A percentile compares a stretch with the other conserved stretches of the same genome.
Evolutionary conservation across 1,284 basidiomycete genomes (phyloP).

Genomic region (Ganoderma lingzhi): DNA sequence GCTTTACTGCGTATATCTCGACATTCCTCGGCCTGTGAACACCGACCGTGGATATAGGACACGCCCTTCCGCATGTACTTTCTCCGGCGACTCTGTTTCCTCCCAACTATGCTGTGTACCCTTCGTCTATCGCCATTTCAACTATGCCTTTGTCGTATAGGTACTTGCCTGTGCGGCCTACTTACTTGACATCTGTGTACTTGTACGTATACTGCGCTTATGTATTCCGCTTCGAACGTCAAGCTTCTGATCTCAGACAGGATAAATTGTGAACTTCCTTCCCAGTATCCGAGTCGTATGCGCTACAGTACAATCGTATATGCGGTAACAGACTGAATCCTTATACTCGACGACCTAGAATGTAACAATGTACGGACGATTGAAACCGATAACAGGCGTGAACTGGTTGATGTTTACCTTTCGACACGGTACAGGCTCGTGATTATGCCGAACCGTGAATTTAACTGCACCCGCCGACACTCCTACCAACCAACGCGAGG

Average conservation of each 20-base stretch:
- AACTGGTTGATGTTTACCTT: too few relatives aligned
- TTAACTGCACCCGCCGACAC: too few relatives aligned
- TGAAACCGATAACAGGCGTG: too few relatives aligned
- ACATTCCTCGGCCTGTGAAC: conserved; percentile 40
- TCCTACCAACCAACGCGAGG: background rate
- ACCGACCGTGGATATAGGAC: background rate
- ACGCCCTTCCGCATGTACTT: background rate
- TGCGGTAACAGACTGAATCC: too few relatives aligned
- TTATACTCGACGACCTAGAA: too few relatives aligned
- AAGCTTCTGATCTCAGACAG: too few relatives aligned
- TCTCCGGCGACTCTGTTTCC: background rate
- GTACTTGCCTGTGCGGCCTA: conserved; percentile 6
- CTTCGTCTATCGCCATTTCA: background rate
- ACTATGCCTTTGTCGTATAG: background rate
- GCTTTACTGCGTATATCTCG: conserved; percentile 41
- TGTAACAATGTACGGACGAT: too few relatives aligned
- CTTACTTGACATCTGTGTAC: conserved; percentile 11
- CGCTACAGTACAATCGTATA: background rate
- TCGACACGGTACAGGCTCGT: background rate
- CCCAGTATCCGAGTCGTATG: background rate
- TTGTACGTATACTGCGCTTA: background rate
- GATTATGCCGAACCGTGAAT: background rate
- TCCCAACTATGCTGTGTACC: background rate
- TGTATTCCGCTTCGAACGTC: background rate
- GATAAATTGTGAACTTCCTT: background rate